phyloP scores from a whole-genome alignment of 1,139 yeast species.

The Pichia terricola region DNA sequence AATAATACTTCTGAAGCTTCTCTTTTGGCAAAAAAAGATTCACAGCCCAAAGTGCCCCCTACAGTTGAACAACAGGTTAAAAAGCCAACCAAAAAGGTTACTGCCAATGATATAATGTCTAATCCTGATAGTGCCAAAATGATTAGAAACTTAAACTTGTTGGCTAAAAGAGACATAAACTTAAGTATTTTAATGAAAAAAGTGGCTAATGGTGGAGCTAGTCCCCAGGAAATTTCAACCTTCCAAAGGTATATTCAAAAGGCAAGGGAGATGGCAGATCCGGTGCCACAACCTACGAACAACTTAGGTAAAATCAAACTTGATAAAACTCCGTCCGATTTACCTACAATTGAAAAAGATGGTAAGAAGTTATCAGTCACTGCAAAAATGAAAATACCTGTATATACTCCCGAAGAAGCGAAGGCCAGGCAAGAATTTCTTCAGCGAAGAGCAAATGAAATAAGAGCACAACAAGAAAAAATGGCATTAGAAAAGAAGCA shows the following conservation, averaged over 20 bases:
- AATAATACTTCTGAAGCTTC: not conserved
- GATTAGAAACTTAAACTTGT: conserved; percentile 72
- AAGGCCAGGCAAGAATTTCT: conserved; percentile 10
- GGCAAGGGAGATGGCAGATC: conserved; percentile 68
- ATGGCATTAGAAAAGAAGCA: conserved; percentile 14
- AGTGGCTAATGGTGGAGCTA: conserved; percentile 76
- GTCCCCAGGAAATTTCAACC: conserved; percentile 56
- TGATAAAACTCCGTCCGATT: not conserved
- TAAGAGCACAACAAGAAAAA: conserved; percentile 18
- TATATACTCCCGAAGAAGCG: conserved; percentile 9
- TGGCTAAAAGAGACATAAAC: conserved; percentile 65
- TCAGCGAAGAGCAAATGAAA: conserved; percentile 10
- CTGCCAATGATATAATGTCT: conserved; percentile 34
- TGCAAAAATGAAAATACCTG: not conserved
- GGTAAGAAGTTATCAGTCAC: not conserved
- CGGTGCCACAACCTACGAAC: conserved; percentile 4
- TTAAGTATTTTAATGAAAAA: conserved; percentile 65
- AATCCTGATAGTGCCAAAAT: conserved; percentile 64
- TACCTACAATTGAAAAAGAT: not conserved
- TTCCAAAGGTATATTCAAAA: conserved; percentile 72
- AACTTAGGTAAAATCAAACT: conserved; percentile 9
- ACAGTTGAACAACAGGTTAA: not conserved
- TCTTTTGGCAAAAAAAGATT: not conserved
- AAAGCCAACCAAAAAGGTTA: not conserved
- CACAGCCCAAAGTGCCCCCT: not conserved